These are phyloP conservation scores for Cryptococcus sp. DNA, from an alignment of 1,284 basidiomycete species.

Conservation along the genomic window DNA sequence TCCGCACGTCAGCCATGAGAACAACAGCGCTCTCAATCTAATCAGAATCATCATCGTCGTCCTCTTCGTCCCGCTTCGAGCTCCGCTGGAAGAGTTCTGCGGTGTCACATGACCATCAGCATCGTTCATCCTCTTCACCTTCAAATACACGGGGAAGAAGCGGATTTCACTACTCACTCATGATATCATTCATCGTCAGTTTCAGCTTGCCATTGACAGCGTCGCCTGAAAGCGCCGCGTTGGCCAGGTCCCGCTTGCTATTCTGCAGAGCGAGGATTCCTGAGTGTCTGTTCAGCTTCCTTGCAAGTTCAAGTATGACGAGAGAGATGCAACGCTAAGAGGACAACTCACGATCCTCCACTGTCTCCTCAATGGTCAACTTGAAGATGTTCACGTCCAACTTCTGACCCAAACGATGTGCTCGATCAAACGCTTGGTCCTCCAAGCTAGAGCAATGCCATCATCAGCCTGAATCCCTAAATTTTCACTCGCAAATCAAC, in stretches of 20 bases:
- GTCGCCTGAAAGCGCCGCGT: constrained; percentile 83
- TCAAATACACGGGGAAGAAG: too few relatives aligned
- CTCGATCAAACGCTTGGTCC: constrained; percentile 89
- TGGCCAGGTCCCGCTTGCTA: constrained; percentile 79
- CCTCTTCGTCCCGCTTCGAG: constrained; percentile 6
- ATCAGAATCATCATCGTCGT: constrained; percentile 9
- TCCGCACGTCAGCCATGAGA: not conserved
- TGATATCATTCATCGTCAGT: constrained; percentile 78
- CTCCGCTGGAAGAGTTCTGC: constrained; percentile 16
- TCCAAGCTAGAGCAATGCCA: constrained; percentile 57
- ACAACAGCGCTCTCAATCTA: not conserved
- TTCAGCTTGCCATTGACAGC: constrained; percentile 75
- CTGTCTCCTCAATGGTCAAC: constrained; percentile 81
- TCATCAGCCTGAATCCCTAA: not conserved
- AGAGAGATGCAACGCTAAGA: not conserved
- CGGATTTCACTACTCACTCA: constrained; percentile 54
- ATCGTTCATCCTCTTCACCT: not conserved
- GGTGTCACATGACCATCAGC: not conserved
- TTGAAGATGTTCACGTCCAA: constrained; percentile 90
- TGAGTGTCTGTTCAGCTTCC: not conserved
- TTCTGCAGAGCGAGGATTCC: constrained; percentile 70
- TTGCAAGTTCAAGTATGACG: not conserved
- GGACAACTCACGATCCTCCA: constrained; percentile 69
- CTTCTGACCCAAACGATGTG: constrained; percentile 84
- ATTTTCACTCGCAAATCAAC: not conserved